A percentile compares a stretch with the other conserved stretches of the same genome.
phyloP scores from a whole-genome alignment of 2,329 filamentous ascomycete species.

The Aspergillus sp. region DNA sequence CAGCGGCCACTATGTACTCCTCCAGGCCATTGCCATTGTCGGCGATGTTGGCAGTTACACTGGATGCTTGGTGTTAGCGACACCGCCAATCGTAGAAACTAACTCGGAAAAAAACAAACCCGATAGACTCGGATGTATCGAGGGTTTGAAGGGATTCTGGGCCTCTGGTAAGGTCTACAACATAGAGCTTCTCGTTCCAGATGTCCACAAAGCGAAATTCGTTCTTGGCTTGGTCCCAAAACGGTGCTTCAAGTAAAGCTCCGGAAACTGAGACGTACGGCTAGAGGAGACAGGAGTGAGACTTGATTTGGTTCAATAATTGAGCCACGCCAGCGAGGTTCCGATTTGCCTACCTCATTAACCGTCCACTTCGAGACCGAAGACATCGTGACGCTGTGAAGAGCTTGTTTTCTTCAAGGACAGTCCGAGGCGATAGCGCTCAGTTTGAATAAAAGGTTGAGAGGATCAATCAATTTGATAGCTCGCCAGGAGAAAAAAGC shows the following conservation, averaged over 20 bases:
- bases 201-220: constrained; percentile 66
- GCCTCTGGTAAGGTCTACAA: constrained; percentile 67
- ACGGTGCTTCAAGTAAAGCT: constrained; percentile 48
- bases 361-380: constrained; percentile 52
- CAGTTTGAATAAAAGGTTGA: neutral
- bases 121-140: constrained; percentile 62
- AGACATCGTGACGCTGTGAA: constrained; percentile 30
- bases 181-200: constrained; percentile 74
- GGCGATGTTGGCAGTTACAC: constrained; percentile 78
- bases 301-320: constrained; percentile 1
- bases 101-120: constrained; percentile 39
- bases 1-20: constrained; percentile 73
- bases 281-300: constrained; percentile 30
- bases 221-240: constrained; percentile 42
- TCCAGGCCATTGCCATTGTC: constrained; percentile 55
- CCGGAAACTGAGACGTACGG: constrained; percentile 45
- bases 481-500: neutral
- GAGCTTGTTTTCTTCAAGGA: neutral
- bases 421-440: neutral
- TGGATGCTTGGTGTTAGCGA: constrained; percentile 52
- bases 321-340: neutral
- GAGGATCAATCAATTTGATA: constrained; percentile 2
- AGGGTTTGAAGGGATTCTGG: constrained; percentile 62
- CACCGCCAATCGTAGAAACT: constrained; percentile 7
- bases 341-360: constrained; percentile 42